Base-by-base conservation (phyloP, 495 filamentous ascomycete species). In the Beverwykella pulmonaria region DNA sequence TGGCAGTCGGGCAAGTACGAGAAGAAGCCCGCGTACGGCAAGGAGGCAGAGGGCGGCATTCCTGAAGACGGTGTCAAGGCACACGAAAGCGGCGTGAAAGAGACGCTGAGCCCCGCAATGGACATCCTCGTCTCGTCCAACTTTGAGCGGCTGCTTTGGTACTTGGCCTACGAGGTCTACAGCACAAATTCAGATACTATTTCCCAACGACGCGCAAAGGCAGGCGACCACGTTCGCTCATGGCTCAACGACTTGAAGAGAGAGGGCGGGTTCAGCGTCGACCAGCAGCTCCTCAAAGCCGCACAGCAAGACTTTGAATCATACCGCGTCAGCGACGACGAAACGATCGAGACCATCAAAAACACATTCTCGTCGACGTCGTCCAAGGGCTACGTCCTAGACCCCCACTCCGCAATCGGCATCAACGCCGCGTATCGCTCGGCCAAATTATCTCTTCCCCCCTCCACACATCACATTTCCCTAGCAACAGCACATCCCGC, bases 111-210 rank as follows among this genome's bases (percentile, higher is more conserved):
- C 56, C 93, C 94, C 0, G 94, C 94, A 20, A 98, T 98, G 94
- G 94, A 98, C 75, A 97, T 97, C 58, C 82, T 98, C 14, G 92
- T 97, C 36, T 90, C 86, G 58, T 92, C 88, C 75, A 98, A 98
- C 82, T 97, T 98, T 75, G 94, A 98, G 81, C 85, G 94, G 27
- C 82, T 98, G 0, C 82, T 98, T n/a, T 97, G 93, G 93, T 96
- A 89, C 81, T 82, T 96, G 12, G 87, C 91, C 1, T 87, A 88
- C 75, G 81, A 87, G 62, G 86, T 84, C 65, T 82, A 77, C 65
- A 69, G 65, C 53, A 60, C 66, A 19, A 46, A 46, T 30, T 61
- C 62, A n/a, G 65, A 61, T 47, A 66, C 71, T 17, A 63, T 72
- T 9, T 72, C 79, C 10, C 73, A 79, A 44, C 71, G 74, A 48